Evolutionary conservation across 208 protist genomes (phyloP), one percentile per base, ranked within the genome.

Genomic region (Acanthamoeba castellanii): DNA sequence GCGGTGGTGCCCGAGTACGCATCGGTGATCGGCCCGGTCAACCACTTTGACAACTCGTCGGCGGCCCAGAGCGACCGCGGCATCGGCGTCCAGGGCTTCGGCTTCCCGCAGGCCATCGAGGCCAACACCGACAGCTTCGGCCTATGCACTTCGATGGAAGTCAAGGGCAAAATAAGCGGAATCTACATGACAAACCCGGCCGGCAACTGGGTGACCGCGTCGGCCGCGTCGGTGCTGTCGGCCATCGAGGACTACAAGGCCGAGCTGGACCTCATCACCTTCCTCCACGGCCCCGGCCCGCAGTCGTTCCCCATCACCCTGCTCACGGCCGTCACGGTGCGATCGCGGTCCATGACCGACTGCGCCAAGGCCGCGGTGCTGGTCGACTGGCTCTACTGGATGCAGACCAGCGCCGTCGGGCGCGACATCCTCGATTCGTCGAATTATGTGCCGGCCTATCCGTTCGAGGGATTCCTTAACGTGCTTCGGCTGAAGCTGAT

Each of bases 361-460:
- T 76, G 25, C 50, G 6, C 42, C 47, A 87, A n/a, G 9, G 78
- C 78, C 11, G 42, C 8, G n/a, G 78, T 9, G 16, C 16, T 87
- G 78, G 11, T 87, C 47, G 78, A 87, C 42, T 87, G 78, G 78
- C n/a, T 87, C 20, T 50, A 50, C 78, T 87, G 78, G 78, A 87
- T 27, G 18, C 78, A 87, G 50, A 87, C 78, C 42, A 30, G 13
- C 20, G 50, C 7, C 13, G 14, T 25, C 42, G 16, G 42, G 5
- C 68, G 68, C n/a, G 20, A 64, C 57, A n/a, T 64, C 57, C 11
- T 64, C 50, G 50, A 55, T 18, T 55, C 50, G 13, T 55, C 50
- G 50, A 55, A 55, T 18, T 55, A 55, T 18, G 14, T 55, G 7
- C 13, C 50, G 13, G 50, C 50, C 50, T 55, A 55, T 55, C 50